Conservation (phyloP, 2,329 filamentous ascomycete genomes). For the Fusarium liriodendri region DNA sequence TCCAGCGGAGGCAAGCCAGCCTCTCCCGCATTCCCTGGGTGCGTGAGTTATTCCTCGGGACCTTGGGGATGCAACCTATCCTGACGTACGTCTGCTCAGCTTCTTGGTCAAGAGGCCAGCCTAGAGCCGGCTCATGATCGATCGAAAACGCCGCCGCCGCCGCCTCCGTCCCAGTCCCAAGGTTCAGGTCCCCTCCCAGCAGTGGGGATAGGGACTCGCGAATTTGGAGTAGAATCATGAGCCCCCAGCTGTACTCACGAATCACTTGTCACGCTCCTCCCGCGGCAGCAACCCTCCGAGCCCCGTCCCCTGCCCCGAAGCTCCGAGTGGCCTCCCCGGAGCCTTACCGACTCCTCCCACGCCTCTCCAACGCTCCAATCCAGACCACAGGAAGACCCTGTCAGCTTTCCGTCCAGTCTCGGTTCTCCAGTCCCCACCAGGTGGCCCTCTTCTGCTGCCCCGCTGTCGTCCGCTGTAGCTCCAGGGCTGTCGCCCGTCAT, state of each 20-base stretch:
- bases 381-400: constrained; percentile 26
- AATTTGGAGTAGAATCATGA: constrained; percentile 6
- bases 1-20: constrained; percentile 16
- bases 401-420: constrained; percentile 20
- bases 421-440: constrained; percentile 8
- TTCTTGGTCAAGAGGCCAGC: not conserved
- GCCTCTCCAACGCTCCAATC: constrained; percentile 17
- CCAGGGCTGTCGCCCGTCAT: constrained; percentile 24
- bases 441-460: constrained; percentile 3
- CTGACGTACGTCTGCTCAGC: not conserved
- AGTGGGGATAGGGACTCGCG: constrained; percentile 10
- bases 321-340: constrained; percentile 12
- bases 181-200: constrained; percentile 13
- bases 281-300: constrained; percentile 24
- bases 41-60: not conserved
- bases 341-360: constrained; percentile 10
- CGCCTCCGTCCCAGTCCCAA: constrained; percentile 20
- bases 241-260: constrained; percentile 9
- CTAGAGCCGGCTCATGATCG: constrained; percentile 8
- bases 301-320: constrained; percentile 29
- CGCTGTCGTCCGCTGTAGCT: constrained; percentile 16
- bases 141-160: constrained; percentile 3
- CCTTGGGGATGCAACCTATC: not conserved
- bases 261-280: constrained; percentile 12
- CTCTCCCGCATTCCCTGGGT: constrained; percentile 27